A percentile compares a stretch with the other conserved stretches of the same genome.
These are phyloP conservation scores for Vigna hirtella DNA, from an alignment of 306 rosid species.

Conservation along the genomic window DNA sequence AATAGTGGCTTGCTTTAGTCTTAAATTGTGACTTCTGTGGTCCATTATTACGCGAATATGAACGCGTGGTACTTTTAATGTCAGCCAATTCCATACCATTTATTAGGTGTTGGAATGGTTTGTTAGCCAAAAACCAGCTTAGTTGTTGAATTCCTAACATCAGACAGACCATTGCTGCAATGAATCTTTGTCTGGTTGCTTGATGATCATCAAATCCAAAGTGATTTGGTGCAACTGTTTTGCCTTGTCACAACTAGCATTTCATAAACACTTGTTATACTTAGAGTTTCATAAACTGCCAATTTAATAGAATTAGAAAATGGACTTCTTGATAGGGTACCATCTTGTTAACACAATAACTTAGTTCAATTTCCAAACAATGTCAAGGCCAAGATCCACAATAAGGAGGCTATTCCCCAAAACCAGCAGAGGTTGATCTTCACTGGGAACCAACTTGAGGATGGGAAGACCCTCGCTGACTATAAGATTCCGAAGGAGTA, in stretches of 20 bases:
- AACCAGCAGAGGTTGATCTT: constrained; percentile 79
- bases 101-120: constrained; percentile 36
- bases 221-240: neutral
- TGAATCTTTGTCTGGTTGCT: constrained; percentile 19
- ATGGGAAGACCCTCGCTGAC: constrained; percentile 69
- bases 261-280: too few species aligned
- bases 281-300: neutral
- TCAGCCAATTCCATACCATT: constrained; percentile 40
- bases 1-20: constrained; percentile 46
- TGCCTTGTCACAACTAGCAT: neutral
- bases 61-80: constrained; percentile 12
- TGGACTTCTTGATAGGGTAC: too few species aligned
- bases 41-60: constrained; percentile 19
- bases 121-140: constrained; percentile 38
- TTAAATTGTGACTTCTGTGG: constrained; percentile 48
- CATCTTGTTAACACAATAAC: too few species aligned
- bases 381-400: constrained; percentile 69
- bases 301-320: too few species aligned
- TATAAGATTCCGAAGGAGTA: constrained; percentile 79
- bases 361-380: constrained; percentile 35
- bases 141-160: constrained; percentile 8
- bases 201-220: constrained; percentile 20
- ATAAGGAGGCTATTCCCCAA: constrained; percentile 72
- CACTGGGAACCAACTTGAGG: constrained; percentile 70
- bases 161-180: constrained; percentile 28